A percentile compares a stretch with the other conserved stretches of the same genome.
These are phyloP conservation scores for Venturia nashicola DNA, from an alignment of 2,329 filamentous ascomycete species.

Conservation along the genomic window DNA sequence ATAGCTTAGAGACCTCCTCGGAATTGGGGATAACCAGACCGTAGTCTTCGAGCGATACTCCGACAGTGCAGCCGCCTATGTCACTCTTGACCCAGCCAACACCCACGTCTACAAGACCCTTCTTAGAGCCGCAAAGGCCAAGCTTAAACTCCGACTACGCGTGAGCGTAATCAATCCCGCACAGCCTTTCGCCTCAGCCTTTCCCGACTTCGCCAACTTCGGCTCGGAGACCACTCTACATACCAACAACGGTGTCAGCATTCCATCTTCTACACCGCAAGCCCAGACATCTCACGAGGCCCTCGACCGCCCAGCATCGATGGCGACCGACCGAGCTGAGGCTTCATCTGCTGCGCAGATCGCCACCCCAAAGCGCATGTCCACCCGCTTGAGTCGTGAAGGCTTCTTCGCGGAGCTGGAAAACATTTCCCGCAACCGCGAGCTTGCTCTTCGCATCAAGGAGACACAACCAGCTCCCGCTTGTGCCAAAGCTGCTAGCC, in stretches of 20 bases:
- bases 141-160: conserved; percentile 88
- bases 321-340: background rate
- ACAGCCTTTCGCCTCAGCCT: conserved; percentile 10
- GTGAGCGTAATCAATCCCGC: conserved; percentile 39
- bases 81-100: conserved; percentile 68
- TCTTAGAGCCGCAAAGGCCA: conserved; percentile 91
- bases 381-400: conserved; percentile 5
- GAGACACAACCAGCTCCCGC: conserved; percentile 15
- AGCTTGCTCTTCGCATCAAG: conserved; percentile 28
- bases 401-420: conserved; percentile 20
- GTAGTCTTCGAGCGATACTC: conserved; percentile 84
- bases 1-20: conserved; percentile 59
- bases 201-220: conserved; percentile 4
- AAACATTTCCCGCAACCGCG: conserved; percentile 15
- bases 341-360: background rate
- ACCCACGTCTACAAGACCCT: conserved; percentile 88
- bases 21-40: conserved; percentile 48
- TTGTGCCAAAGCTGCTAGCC: background rate
- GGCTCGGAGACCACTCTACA: conserved; percentile 7
- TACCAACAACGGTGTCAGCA: background rate
- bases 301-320: background rate
- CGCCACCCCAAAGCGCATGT: background rate
- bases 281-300: background rate
- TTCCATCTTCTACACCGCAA: background rate
- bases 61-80: conserved; percentile 73